A percentile compares a stretch with the other conserved stretches of the same genome.
Conservation (phyloP, 2,329 filamentous ascomycete genomes). For the Pestalotiopsis sp. region DNA sequence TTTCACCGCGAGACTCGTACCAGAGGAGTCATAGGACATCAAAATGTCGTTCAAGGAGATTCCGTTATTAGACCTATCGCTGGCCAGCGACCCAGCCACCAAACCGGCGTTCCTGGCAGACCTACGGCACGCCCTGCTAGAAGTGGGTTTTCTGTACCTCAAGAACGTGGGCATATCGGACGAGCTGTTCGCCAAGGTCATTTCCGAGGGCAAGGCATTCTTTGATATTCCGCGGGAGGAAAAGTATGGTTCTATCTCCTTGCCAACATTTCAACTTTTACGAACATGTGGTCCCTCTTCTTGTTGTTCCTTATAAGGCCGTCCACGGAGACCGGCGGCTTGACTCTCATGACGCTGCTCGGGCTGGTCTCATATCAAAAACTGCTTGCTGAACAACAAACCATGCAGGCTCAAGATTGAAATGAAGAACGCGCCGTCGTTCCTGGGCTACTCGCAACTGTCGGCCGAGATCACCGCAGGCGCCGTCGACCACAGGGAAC, state of each 20-base stretch:
- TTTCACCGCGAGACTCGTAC: background rate
- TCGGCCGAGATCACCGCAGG: conserved; percentile 74
- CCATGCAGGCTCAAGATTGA: conserved; percentile 61
- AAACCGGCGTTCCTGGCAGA: conserved; percentile 74
- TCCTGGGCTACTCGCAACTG: conserved; percentile 70
- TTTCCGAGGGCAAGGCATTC: conserved; percentile 69
- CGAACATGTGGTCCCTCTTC: background rate
- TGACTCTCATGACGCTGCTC: too few relatives aligned
- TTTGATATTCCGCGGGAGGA: conserved; percentile 77
- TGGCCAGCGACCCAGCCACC: conserved; percentile 62
- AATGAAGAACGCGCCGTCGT: conserved; percentile 74
- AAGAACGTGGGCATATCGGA: conserved; percentile 76
- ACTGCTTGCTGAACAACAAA: background rate
- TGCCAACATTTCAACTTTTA: background rate
- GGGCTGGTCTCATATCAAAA: background rate
- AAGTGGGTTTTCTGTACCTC: conserved; percentile 88
- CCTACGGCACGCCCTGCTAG: conserved; percentile 75
- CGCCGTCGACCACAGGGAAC: conserved; percentile 78
- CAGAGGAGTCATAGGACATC: background rate
- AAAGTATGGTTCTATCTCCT: conserved; percentile 55
- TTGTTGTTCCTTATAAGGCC: too few relatives aligned
- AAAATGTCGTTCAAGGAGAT: conserved; percentile 73
- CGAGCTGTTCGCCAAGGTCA: conserved; percentile 65
- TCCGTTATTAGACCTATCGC: conserved; percentile 75
- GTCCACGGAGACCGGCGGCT: background rate